Base-by-base conservation (phyloP, 2,329 filamentous ascomycete genomes). In the Aureobasidium namibiae region DNA sequence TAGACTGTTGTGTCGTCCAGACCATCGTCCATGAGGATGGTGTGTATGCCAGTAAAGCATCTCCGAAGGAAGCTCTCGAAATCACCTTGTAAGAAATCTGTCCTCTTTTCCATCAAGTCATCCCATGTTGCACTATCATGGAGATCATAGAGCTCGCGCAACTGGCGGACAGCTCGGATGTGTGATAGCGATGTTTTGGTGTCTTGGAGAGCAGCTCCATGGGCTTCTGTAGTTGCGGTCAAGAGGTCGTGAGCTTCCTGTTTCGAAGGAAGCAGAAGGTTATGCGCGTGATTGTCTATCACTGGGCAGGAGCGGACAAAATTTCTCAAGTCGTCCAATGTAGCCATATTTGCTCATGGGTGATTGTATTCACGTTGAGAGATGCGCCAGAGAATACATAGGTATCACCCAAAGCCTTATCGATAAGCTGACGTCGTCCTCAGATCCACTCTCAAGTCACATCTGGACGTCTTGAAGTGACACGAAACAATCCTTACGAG, bases 21-120 rank as follows among this genome's bases (percentile, higher is more conserved):
- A 0, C 89, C 86, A 71, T 94, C 89, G 65, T 94, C 90, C n/a
- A 95, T 80, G 1, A 95, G 77, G 11, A 92, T 77, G 1, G 82
- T 83, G 69, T 92, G 84, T 29, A 89, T 88, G 1, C 89, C 89
- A 13, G 82, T 72, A 4, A 95, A 78, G 65, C 89, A 94, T 62
- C 76, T 78, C 45, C 74, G 76, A 11, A 82, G 77, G 76, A 90
- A 84, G 2, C 72, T 78, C 5, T 83, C 75, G 66, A 78, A 39
- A 71, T 76, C 64, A 21, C 73, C 71, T 26, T 75, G 68, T 9
- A 82, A 70, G 67, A 75, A 75, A 62, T 76, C 73, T 29, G 74
- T 66, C 53, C 80, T 74, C 58, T 79, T 78, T 36, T 73, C 70
- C 53, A 80, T 73, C 31, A 86, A 75, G 4, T 79, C 78, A 3